Percentiles rank a stretch among this genome's conserved stretches.
phyloP scores from a whole-genome alignment of 352 stramenopile genomes.

The Globisporangium cylindrosporum region DNA sequence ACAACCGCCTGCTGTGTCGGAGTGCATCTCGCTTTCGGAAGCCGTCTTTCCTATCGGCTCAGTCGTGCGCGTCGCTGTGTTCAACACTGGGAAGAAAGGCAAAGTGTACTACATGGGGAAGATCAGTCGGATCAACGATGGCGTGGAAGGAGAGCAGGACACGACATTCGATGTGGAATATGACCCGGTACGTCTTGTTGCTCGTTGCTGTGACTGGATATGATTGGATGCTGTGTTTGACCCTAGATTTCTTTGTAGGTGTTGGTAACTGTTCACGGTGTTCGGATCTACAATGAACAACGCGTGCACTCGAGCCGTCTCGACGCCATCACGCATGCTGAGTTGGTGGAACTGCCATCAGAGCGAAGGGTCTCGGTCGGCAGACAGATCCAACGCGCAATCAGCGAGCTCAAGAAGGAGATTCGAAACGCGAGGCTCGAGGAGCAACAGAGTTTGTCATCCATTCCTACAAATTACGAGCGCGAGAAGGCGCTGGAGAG shows the following conservation, averaged over 20 bases:
- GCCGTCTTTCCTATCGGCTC: constrained; percentile 43
- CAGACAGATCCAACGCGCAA: constrained; percentile 29
- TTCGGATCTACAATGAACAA: constrained; percentile 29
- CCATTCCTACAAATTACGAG: neutral
- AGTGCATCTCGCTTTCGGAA: constrained; percentile 28
- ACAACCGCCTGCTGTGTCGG: neutral
- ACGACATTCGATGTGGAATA: constrained; percentile 54
- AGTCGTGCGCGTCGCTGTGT: constrained; percentile 30
- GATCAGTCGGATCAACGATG: constrained; percentile 31
- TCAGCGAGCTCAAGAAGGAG: constrained; percentile 27
- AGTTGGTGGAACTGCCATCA: constrained; percentile 10
- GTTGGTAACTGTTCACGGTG: constrained; percentile 23
- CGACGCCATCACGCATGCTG: constrained; percentile 11
- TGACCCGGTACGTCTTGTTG: constrained; percentile 21
- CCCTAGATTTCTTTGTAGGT: neutral
- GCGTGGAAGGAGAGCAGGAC: constrained; percentile 10
- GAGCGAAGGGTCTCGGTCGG: constrained; percentile 21
- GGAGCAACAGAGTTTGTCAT: neutral
- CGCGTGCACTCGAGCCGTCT: constrained; percentile 21
- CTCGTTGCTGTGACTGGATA: neutral
- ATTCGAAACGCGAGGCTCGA: constrained; percentile 15
- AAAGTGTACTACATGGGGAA: constrained; percentile 24
- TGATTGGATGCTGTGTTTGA: neutral
- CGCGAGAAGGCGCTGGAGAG: constrained; percentile 10
- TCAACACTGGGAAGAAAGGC: constrained; percentile 13